phyloP scores from a whole-genome alignment of 2,329 filamentous ascomycete genomes.

The Hypomyces rosellus region DNA sequence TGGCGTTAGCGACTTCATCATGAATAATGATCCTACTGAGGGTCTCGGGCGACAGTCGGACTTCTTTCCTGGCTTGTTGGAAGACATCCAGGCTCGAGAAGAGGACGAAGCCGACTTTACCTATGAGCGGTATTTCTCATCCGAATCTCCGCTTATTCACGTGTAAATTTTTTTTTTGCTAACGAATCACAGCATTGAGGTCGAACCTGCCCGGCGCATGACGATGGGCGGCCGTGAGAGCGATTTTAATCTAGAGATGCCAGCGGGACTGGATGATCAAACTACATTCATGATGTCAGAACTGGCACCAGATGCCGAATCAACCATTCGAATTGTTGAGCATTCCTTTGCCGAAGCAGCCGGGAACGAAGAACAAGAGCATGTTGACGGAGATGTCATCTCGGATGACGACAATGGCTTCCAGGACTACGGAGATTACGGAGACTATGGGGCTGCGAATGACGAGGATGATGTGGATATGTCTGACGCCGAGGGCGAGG shows the following conservation, averaged over 20 bases:
- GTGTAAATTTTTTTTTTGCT: slow-evolving; percentile 7
- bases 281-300: slow-evolving; percentile 45
- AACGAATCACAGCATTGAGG: slow-evolving; percentile 27
- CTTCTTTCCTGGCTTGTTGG: slow-evolving; percentile 45
- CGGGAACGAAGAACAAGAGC: slow-evolving; percentile 11
- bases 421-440: neutral
- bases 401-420: slow-evolving; percentile 2
- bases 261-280: slow-evolving; percentile 40
- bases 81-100: slow-evolving; percentile 33
- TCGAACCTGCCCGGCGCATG: slow-evolving; percentile 34
- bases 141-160: neutral
- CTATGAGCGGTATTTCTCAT: slow-evolving; percentile 34
- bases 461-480: neutral
- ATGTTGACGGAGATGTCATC: neutral
- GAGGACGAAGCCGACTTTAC: slow-evolving; percentile 35
- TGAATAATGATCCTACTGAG: slow-evolving; percentile 30
- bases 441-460: neutral
- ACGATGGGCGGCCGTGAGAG: slow-evolving; percentile 41
- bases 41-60: slow-evolving; percentile 42
- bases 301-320: slow-evolving; percentile 22
- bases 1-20: slow-evolving; percentile 48
- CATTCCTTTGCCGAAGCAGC: slow-evolving; percentile 16
- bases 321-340: slow-evolving; percentile 22
- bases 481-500: neutral
- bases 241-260: slow-evolving; percentile 46